A percentile compares a stretch with the other conserved stretches of the same genome.
These are phyloP conservation scores for Alternaria viburni DNA, from an alignment of 2,329 filamentous ascomycete species.

Conservation along the genomic window DNA sequence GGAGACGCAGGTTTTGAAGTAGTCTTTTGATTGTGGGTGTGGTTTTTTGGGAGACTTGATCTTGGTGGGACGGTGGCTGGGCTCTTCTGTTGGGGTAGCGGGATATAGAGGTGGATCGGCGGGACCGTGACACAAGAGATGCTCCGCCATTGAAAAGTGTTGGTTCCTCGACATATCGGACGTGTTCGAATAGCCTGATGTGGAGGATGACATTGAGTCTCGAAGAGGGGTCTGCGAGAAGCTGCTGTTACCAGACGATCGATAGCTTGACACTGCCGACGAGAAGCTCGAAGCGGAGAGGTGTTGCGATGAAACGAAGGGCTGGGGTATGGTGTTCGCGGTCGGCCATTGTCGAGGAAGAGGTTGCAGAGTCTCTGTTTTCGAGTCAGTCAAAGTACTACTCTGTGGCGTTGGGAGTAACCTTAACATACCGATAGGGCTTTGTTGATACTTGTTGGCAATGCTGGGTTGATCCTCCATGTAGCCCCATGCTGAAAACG, in stretches of 20 bases:
- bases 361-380: conserved; percentile 16
- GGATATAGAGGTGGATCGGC: conserved; percentile 1
- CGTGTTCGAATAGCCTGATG: conserved; percentile 27
- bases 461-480: not conserved
- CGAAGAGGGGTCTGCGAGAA: conserved; percentile 26
- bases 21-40: conserved; percentile 20
- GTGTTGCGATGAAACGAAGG: conserved; percentile 16
- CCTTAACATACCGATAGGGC: not conserved
- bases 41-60: conserved; percentile 16
- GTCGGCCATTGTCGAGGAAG: conserved; percentile 12
- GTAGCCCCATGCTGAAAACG: not conserved
- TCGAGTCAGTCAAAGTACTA: not conserved
- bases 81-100: conserved; percentile 5
- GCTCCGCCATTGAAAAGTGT: conserved; percentile 19
- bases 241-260: conserved; percentile 23
- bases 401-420: not conserved
- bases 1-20: conserved; percentile 40
- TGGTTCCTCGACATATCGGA: conserved; percentile 20
- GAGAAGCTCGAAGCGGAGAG: conserved; percentile 29
- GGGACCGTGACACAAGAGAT: conserved; percentile 4
- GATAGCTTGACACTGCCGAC: conserved; percentile 19
- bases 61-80: not conserved
- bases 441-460: not conserved
- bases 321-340: conserved; percentile 6
- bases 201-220: conserved; percentile 31